Percentiles rank a stretch among this genome's conserved stretches.
Evolutionary conservation across 148 eudicot genomes (phyloP).

Genomic region (Nepenthes gracilis): DNA sequence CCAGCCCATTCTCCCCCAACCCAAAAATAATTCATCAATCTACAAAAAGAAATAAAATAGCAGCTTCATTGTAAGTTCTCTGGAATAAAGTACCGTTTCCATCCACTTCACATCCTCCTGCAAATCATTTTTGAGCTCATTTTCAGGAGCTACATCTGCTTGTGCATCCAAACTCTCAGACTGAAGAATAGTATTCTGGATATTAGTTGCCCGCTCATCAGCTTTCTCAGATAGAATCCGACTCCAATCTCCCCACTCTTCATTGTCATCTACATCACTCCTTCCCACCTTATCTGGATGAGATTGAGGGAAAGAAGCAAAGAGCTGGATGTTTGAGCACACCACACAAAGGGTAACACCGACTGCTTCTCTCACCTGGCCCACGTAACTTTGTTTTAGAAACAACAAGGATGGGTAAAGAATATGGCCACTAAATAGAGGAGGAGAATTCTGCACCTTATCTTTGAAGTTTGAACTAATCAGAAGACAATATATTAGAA

Average conservation of each 20-base stretch:
- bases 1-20: no score
- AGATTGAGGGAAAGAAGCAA: slow-evolving; percentile 22
- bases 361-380: slow-evolving; percentile 93
- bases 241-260: slow-evolving; percentile 46
- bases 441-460: neutral
- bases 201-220: slow-evolving; percentile 47
- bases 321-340: slow-evolving; percentile 79
- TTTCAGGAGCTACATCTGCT: slow-evolving; percentile 25
- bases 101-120: slow-evolving; percentile 91
- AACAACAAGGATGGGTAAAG: neutral
- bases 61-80: neutral
- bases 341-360: slow-evolving; percentile 79
- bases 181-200: slow-evolving; percentile 39
- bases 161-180: slow-evolving; percentile 41
- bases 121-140: slow-evolving; percentile 42
- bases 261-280: slow-evolving; percentile 14
- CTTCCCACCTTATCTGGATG: slow-evolving; percentile 16
- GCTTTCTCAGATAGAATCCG: slow-evolving; percentile 48
- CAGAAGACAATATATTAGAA: no score
- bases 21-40: neutral
- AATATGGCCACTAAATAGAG: neutral
- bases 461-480: neutral
- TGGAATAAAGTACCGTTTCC: slow-evolving; percentile 68
- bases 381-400: slow-evolving; percentile 7
- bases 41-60: neutral